Base-by-base conservation (phyloP, 441 rosid genomes). In the Lagerstroemia fauriei region DNA sequence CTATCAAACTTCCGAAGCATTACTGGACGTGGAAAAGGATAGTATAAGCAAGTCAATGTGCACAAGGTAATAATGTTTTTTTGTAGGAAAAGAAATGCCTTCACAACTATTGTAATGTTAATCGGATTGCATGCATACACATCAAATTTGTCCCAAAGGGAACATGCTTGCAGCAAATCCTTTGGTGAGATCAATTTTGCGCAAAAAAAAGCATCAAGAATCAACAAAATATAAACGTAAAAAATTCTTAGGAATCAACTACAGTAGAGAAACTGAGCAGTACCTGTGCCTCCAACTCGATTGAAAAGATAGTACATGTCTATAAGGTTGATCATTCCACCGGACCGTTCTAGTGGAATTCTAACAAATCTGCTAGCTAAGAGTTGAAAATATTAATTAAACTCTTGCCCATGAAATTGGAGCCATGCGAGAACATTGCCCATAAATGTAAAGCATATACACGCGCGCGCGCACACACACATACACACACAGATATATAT, bases 1-100 rank as follows among this genome's bases (percentile, higher is more conserved):
- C 99, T 96, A 87, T 96, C 99, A 82, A 96, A 96, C 86, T 95
- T 96, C 88, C 99, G 93, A 90, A 96, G 94, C 93, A 92, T 93
- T 82, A 95, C 97, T 79, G 98, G 97, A 86, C 99, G 92, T 94
- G 83, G 81, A 85, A 87, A 85, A 76, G 61, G 71, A 80, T 57
- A 86, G 82, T 22, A 83, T 63, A 87, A 80, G 61, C 80, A 59
- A 75, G 46, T 78, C 29, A 38, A 32, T 38, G 73, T 70, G 44
- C 20, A 14, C 32, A 71, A 74, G 65, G 44, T 38, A 38, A 51
- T 77, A 69, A 34, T 69, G 73, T 76, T 80, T 69, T 31, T 14
- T 16, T 32, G 46, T 44, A 69, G 10, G 14, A 69, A 69, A 57
- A 44, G 77, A 73, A 78, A 1, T 32, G 48, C 73, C 11, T 20